A percentile compares a stretch with the other conserved stretches of the same genome.
Evolutionary conservation across 768 basidiomycete species (phyloP).

Genomic region (Dacryopinax primogenitus): DNA sequence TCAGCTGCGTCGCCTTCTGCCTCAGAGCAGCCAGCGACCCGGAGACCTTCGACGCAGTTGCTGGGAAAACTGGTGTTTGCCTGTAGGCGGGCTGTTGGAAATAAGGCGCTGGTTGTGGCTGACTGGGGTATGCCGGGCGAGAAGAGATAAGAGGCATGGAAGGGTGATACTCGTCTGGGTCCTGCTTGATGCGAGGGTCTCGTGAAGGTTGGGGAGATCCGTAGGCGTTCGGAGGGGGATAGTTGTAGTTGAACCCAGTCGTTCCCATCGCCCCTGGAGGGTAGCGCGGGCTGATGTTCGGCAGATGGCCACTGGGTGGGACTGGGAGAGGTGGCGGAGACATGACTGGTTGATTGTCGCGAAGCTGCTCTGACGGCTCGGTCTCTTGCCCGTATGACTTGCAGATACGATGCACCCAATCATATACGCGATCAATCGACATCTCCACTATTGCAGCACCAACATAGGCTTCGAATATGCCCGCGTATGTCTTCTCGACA

Average conservation of each 20-base stretch:
- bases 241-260: neutral
- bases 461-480: neutral
- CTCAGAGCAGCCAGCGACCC: neutral
- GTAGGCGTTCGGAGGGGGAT: neutral
- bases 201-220: neutral
- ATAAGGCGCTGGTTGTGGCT: neutral
- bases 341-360: neutral
- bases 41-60: neutral
- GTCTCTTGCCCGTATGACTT: neutral
- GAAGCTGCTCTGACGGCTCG: neutral
- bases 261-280: neutral
- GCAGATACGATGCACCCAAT: neutral
- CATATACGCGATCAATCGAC: neutral
- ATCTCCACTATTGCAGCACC: neutral
- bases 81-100: neutral
- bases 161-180: neutral
- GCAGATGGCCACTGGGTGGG: neutral
- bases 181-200: neutral
- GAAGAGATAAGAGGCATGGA: neutral
- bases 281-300: neutral
- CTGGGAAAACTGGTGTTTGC: neutral
- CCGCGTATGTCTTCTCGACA: neutral
- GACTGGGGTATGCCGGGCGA: neutral
- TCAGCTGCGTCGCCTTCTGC: neutral
- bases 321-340: neutral